Evolutionary conservation across 2,329 filamentous ascomycete genomes (phyloP), one percentile per base, ranked within the genome.

Genomic region (Geoglossum cookeanum): DNA sequence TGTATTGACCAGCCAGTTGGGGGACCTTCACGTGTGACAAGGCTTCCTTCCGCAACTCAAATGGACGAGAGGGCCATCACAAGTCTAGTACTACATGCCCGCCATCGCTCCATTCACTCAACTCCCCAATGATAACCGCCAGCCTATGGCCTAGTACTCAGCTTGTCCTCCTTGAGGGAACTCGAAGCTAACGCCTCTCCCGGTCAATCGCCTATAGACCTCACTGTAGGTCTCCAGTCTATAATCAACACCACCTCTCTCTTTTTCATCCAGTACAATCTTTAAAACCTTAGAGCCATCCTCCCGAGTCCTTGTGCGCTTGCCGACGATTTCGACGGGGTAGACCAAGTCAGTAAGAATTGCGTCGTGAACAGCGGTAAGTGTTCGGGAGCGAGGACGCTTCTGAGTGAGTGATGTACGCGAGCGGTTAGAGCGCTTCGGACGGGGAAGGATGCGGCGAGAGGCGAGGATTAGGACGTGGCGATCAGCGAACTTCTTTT

Each of bases 401-500:
- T 97, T 96, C 84, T 98, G 92, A 71, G 83, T 97, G 78, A 92
- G 90, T 72, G 80, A 87, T 78, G 90, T 90, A 81, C 92, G 91
- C 67, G 85, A 88, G 79, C 89, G 90, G 80, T 84, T 88, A 74
- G 89, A 95, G 74, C 91, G 90, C 87, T 96, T 96, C 75, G 92
- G 92, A 75, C 90, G 89, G 74, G 92, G 91, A 62, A 98, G 83
- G 71, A 98, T 98, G 76, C 92, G 92, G 82, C 92, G 92, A 71
- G 91, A 94, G 68, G 92, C 92, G 69, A 98, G 85, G 83, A 98
- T 89, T 75, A 98, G 81, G 75, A 98, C 92, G 77, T 98, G 92
- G 77, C 92, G 92, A 83, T 98, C 92, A 65, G 92, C 97, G 88
- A 98, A 98, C 81, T 98, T 98, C 89, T 98, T 98, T 86, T 98